Base-by-base conservation (phyloP, 1,284 basidiomycete species). In the Apiotrichum gamsii region DNA sequence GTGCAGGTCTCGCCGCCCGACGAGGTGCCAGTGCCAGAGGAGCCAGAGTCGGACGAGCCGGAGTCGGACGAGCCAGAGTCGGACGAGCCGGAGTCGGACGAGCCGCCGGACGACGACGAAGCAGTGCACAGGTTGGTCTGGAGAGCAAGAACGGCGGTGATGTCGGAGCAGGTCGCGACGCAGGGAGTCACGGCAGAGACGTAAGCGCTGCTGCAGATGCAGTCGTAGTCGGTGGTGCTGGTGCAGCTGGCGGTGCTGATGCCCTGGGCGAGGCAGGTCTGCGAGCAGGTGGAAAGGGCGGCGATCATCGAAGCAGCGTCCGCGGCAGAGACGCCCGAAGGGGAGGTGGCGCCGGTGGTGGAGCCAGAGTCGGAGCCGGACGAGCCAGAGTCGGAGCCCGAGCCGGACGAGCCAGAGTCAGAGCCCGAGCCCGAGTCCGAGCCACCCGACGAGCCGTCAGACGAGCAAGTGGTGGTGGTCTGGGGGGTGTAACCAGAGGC, bases 141-240 rank as follows among this genome's bases (percentile, higher is more conserved):
- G n/a, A 38, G 39, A 4, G 28, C 40, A 5, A 42, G 46, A 19
- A 29, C 46, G 5, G 39, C 35, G 14, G 29, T 5, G 23, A 47
- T 23, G 40, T 41, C 39, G 20, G 16, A 23, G 13, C 35, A 38
- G 2, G 35, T 13, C 3, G 19, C 23, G 8, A 46, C 15, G n/a
- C 45, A 46, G 19, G 32, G n/a, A 6, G 45, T 40, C 3, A 20
- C 45, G 5, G 32, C 32, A 9, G 10, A 4, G 25, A 15, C n/a
- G 45, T 23, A 46, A 8, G 38, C 32, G 15, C 29, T 25, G 18
- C 24, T n/a, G 32, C 45, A 46, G 25, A 46, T 18, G 33, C 45
- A 46, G 8, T 18, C 24, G 6, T 16, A n/a, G 38, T 46, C 45
- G 39, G 29, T 13, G n/a, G 20, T 21, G 10, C 19, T 32, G 18